Conservation (phyloP, 1,139 yeast species). For the Kodamaea plutei region DNA sequence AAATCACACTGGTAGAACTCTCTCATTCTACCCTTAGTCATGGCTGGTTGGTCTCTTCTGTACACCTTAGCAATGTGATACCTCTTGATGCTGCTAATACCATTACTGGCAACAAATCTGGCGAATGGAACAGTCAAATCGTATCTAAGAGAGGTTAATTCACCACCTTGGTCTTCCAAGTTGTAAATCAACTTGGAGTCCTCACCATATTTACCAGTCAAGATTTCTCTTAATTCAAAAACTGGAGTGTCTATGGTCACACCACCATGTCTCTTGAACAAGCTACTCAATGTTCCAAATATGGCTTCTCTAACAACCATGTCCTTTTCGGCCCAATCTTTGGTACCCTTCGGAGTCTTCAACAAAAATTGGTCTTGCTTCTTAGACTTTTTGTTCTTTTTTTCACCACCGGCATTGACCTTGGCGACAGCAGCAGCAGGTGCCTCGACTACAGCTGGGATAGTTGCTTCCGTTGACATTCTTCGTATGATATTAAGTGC, state of each 20-base stretch:
- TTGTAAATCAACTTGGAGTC: constrained; percentile 94
- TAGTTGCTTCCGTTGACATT: constrained; percentile 26
- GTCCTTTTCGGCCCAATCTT: constrained; percentile 97
- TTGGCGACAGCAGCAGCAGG: constrained; percentile 8
- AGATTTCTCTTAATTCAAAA: constrained; percentile 88
- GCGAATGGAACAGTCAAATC: constrained; percentile 98
- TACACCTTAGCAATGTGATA: constrained; percentile 97
- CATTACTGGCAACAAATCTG: constrained; percentile 92
- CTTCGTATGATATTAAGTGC: constrained; percentile 13
- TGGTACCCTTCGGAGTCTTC: constrained; percentile 96
- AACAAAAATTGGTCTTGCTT: constrained; percentile 52
- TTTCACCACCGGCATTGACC: constrained; percentile 11
- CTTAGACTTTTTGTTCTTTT: constrained; percentile 26
- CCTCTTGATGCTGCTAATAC: constrained; percentile 82
- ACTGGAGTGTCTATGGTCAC: constrained; percentile 98
- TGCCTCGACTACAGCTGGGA: constrained; percentile 10
- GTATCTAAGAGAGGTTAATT: constrained; percentile 87
- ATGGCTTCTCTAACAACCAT: constrained; percentile 91
- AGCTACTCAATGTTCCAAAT: constrained; percentile 61
- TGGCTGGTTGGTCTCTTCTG: constrained; percentile 98
- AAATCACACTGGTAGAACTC: constrained; percentile 98
- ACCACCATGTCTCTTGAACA: constrained; percentile 95
- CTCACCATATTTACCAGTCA: constrained; percentile 97
- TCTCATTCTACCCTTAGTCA: constrained; percentile 99
- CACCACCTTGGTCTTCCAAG: constrained; percentile 98